These are phyloP conservation scores for Microdochium nivale DNA, from an alignment of 2,329 filamentous ascomycete species.

Conservation along the genomic window DNA sequence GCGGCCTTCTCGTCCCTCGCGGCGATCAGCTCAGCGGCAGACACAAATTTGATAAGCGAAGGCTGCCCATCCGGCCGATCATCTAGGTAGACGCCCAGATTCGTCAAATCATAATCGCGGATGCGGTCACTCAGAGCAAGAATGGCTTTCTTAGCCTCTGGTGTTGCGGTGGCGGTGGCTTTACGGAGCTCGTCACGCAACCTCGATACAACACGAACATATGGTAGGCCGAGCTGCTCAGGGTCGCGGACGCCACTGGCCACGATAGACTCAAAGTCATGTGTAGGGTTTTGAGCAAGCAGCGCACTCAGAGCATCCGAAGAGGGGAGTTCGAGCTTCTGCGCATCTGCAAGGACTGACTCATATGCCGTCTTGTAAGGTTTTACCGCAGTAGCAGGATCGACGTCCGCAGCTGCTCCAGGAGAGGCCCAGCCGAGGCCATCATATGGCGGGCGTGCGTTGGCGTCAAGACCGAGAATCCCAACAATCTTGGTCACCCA, in stretches of 20 bases:
- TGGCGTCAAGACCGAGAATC: slow-evolving; percentile 72
- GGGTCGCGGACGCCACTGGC: slow-evolving; percentile 38
- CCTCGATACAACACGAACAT: slow-evolving; percentile 43
- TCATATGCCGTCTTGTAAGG: slow-evolving; percentile 37
- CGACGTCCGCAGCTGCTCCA: slow-evolving; percentile 25
- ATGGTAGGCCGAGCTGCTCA: slow-evolving; percentile 45
- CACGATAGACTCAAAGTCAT: slow-evolving; percentile 37
- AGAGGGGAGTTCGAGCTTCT: slow-evolving; percentile 35
- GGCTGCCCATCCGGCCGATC: slow-evolving; percentile 60
- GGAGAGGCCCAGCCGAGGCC: slow-evolving; percentile 47
- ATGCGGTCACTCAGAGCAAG: slow-evolving; percentile 71
- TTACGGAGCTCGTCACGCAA: slow-evolving; percentile 55
- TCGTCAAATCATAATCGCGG: slow-evolving; percentile 72
- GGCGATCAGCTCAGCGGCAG: slow-evolving; percentile 46
- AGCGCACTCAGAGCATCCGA: slow-evolving; percentile 34
- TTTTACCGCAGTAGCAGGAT: slow-evolving; percentile 35
- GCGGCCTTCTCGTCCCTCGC: slow-evolving; percentile 51
- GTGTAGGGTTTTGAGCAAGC: slow-evolving; percentile 31
- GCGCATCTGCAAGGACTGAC: slow-evolving; percentile 36
- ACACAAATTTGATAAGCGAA: slow-evolving; percentile 64
- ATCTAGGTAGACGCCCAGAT: slow-evolving; percentile 80
- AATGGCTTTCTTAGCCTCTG: slow-evolving; percentile 58
- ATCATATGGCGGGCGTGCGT: slow-evolving; percentile 43
- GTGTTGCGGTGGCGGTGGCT: slow-evolving; percentile 35
- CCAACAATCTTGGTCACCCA: slow-evolving; percentile 81